These are phyloP conservation scores for Albizia julibrissin DNA, from an alignment of 306 rosid genomes.

Conservation along the genomic window DNA sequence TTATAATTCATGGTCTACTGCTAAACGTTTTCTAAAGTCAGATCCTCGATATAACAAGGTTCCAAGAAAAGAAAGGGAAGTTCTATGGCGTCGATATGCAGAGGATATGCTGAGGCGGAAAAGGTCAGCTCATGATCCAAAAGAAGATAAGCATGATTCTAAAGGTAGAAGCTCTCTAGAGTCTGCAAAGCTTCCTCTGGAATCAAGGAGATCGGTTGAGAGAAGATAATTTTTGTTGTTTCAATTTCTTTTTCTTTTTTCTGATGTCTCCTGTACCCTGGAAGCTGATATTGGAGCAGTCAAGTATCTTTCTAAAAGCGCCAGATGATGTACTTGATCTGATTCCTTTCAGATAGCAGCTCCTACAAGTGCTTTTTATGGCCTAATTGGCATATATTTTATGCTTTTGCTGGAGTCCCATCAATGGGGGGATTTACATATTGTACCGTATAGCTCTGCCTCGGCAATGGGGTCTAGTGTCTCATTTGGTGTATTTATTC, in stretches of 20 bases:
- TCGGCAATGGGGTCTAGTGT: neutral
- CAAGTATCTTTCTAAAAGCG: conserved; percentile 6
- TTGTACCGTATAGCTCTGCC: neutral
- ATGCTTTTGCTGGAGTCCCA: neutral
- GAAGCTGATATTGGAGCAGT: conserved; percentile 23
- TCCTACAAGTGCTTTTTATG: neutral
- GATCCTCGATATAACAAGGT: conserved; percentile 80
- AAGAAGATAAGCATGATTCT: conserved; percentile 63
- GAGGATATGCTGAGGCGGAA: conserved; percentile 76
- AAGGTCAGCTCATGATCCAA: conserved; percentile 55
- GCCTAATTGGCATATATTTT: neutral
- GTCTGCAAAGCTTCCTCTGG: conserved; percentile 45
- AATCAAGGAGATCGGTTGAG: conserved; percentile 56
- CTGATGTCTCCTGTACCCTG: neutral
- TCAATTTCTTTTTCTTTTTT: neutral
- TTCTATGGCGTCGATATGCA: conserved; percentile 69
- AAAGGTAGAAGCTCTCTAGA: conserved; percentile 56
- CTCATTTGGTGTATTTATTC: neutral
- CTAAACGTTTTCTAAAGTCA: conserved; percentile 68
- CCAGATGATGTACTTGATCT: conserved; percentile 20
- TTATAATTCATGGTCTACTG: conserved; percentile 88
- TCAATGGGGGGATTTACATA: neutral
- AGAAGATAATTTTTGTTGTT: conserved; percentile 46
- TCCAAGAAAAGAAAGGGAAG: conserved; percentile 82
- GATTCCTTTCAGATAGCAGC: neutral